Conservation (phyloP, 2,329 filamentous ascomycete species). For the Blastomyces silverae region DNA sequence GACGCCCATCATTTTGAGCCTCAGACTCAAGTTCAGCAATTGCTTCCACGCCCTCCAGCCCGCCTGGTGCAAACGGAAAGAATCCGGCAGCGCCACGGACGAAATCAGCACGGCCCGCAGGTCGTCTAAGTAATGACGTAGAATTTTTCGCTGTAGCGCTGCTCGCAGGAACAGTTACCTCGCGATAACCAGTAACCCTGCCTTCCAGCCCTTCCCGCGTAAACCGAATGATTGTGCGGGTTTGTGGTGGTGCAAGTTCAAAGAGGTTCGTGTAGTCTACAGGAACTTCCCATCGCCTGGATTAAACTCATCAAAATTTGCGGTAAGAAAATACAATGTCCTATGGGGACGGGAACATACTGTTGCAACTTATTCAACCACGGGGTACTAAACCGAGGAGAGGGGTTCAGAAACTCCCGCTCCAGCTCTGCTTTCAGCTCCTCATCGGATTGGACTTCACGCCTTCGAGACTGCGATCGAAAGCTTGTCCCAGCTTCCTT, state of each 20-base stretch:
- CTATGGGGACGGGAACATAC: conserved; percentile 36
- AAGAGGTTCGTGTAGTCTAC: conserved; percentile 79
- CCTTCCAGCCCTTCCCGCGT: conserved; percentile 86
- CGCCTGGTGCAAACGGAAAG: conserved; percentile 88
- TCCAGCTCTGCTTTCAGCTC: conserved; percentile 66
- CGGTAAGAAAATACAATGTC: conserved; percentile 13
- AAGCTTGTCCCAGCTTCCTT: conserved; percentile 2
- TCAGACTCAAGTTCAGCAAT: conserved; percentile 79
- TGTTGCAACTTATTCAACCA: conserved; percentile 90
- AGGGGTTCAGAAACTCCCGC: conserved; percentile 69
- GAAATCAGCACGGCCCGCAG: conserved; percentile 79
- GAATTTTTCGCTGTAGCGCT: conserved; percentile 93
- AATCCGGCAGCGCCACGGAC: conserved; percentile 88
- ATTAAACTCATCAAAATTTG: conserved; percentile 10
- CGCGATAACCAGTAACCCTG: conserved; percentile 84
- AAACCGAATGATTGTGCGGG: conserved; percentile 89
- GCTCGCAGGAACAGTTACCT: conserved; percentile 83
- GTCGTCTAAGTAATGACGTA: conserved; percentile 79
- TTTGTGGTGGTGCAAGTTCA: conserved; percentile 81
- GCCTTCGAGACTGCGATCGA: conserved; percentile 13
- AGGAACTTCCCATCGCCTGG: conserved; percentile 68
- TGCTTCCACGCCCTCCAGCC: conserved; percentile 77
- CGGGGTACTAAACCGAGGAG: conserved; percentile 67
- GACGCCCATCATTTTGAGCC: conserved; percentile 49
- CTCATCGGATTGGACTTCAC: conserved; percentile 43